Percentiles rank a stretch among this genome's conserved stretches.
Conservation (phyloP, 495 filamentous ascomycete genomes). For the Trichocladium uniseriatum region DNA sequence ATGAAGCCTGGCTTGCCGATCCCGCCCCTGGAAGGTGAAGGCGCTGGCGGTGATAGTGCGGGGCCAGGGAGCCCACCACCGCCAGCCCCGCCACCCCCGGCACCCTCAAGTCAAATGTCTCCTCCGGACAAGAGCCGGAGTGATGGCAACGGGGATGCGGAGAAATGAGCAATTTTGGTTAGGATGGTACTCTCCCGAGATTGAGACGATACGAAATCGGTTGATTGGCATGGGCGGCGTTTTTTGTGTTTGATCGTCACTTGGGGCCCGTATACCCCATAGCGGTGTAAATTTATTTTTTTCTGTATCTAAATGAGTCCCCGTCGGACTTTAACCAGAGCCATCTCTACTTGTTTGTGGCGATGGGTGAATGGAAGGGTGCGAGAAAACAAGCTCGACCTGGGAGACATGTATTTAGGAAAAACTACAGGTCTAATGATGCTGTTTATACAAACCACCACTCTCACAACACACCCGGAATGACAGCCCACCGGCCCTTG, state of each 20-base stretch:
- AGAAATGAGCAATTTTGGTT: background rate
- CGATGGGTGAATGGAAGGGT: too few species aligned
- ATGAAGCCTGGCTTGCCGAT: conserved; percentile 19
- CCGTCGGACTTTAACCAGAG: too few species aligned
- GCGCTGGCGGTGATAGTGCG: background rate
- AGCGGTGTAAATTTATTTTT: conserved; percentile 11
- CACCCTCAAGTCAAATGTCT: too few species aligned
- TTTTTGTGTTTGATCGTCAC: conserved; percentile 10
- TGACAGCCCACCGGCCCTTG: conserved; percentile 64
- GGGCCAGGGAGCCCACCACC: conserved; percentile 14
- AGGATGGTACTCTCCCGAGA: conserved; percentile 4
- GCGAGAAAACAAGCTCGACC: too few species aligned
- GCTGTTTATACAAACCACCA: too few species aligned
- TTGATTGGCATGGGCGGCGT: conserved; percentile 15
- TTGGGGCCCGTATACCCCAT: conserved; percentile 3
- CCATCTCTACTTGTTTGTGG: too few species aligned
- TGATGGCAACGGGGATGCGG: background rate
- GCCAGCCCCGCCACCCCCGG: conserved; percentile 17
- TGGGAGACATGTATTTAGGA: too few species aligned
- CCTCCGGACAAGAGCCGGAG: too few species aligned
- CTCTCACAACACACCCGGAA: conserved; percentile 54
- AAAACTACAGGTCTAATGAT: too few species aligned
- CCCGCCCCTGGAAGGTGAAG: conserved; percentile 9
- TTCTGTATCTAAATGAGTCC: background rate
- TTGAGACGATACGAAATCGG: conserved; percentile 11